These are phyloP conservation scores for Nosema granulosis DNA, from an alignment of 371 early-diverging fungal genomes.

Conservation along the genomic window DNA sequence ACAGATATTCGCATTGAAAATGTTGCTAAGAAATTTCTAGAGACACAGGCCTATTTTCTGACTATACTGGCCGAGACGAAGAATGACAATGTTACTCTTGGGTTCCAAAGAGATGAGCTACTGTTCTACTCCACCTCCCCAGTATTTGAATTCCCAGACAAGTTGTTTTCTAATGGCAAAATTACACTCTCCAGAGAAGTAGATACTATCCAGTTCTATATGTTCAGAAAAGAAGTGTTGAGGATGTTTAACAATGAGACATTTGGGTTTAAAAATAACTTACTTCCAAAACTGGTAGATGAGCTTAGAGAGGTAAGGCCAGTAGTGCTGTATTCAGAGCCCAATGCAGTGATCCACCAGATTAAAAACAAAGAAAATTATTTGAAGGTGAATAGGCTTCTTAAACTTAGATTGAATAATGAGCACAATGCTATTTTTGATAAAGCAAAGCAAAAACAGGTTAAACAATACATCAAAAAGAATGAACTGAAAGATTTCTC, in stretches of 20 bases:
- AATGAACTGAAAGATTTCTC: slow-evolving; percentile 33
- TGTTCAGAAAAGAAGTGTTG: slow-evolving; percentile 30
- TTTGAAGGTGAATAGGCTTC: background rate
- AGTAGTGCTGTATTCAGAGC: slow-evolving; percentile 22
- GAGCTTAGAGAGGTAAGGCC: slow-evolving; percentile 11
- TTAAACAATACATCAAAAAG: slow-evolving; percentile 28
- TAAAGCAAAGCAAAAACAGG: slow-evolving; percentile 16
- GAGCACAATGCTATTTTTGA: background rate
- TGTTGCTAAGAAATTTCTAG: slow-evolving; percentile 18
- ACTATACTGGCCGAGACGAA: slow-evolving; percentile 1
- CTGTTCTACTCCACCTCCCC: slow-evolving; percentile 18
- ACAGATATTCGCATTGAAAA: slow-evolving; percentile 20
- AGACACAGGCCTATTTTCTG: slow-evolving; percentile 13
- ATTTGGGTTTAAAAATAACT: slow-evolving; percentile 41
- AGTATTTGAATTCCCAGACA: slow-evolving; percentile 4
- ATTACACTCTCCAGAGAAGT: slow-evolving; percentile 12
- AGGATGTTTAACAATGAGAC: slow-evolving; percentile 1
- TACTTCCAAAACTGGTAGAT: slow-evolving; percentile 34
- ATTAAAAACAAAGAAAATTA: slow-evolving; percentile 26
- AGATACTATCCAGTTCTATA: slow-evolving; percentile 36
- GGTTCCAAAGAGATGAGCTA: slow-evolving; percentile 21
- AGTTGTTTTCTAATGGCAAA: slow-evolving; percentile 19
- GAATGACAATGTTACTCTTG: slow-evolving; percentile 2
- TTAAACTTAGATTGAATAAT: slow-evolving; percentile 4
- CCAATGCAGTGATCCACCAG: slow-evolving; percentile 23